phyloP scores from a whole-genome alignment of 371 early-diverging fungal species.

The Mucor indicus region DNA sequence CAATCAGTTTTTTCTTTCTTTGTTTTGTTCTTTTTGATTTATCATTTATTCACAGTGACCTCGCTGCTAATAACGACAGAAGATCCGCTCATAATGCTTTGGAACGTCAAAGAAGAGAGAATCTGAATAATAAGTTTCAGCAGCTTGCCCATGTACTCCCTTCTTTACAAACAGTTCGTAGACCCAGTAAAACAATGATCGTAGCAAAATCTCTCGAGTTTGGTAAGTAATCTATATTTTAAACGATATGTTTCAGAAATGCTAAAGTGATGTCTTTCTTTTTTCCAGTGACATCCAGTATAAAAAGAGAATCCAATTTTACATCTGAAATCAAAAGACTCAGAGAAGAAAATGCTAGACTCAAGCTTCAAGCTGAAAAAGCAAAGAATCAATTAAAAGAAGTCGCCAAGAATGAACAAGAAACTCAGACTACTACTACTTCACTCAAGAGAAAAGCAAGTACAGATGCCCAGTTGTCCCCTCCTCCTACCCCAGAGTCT shows the following conservation, averaged over 20 bases:
- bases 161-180: slow-evolving; percentile 61
- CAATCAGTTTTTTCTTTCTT: no score
- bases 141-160: slow-evolving; percentile 76
- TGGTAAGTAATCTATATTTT: slow-evolving; percentile 18
- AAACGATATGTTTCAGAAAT: not conserved
- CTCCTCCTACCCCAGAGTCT: no score
- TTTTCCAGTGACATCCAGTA: no score
- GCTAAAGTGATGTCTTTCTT: no score
- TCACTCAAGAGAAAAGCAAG: slow-evolving; percentile 17
- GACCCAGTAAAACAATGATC: slow-evolving; percentile 79
- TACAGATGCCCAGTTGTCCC: slow-evolving; percentile 9
- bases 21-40: no score
- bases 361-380: no score
- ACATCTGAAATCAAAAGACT: no score
- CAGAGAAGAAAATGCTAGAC: no score
- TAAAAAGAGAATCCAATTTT: no score
- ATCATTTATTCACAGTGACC: slow-evolving; percentile 16
- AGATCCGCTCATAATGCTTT: slow-evolving; percentile 76
- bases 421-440: no score
- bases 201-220: slow-evolving; percentile 71
- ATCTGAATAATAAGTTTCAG: slow-evolving; percentile 71
- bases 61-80: slow-evolving; percentile 42
- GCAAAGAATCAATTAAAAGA: no score
- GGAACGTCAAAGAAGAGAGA: slow-evolving; percentile 77
- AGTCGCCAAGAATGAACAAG: not conserved